These are phyloP conservation scores for Pyrenochaeta sp. DNA, from an alignment of 2,329 filamentous ascomycete genomes.

Conservation along the genomic window DNA sequence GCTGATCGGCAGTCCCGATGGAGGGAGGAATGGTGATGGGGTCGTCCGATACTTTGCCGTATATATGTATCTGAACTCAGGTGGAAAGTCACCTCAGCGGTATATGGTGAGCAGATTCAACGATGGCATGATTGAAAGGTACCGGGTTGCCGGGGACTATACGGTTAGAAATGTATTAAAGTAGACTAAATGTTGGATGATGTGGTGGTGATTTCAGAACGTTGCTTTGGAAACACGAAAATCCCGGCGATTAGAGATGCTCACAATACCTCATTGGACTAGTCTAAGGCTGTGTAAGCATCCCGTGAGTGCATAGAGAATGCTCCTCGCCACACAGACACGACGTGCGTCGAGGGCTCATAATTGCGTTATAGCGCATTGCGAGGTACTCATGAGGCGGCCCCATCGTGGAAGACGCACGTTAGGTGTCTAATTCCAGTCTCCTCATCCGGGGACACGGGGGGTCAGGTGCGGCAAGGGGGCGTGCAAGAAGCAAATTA, in stretches of 20 bases:
- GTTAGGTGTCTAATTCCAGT: conserved; percentile 3
- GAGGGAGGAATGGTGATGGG: no score
- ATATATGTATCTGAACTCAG: no score
- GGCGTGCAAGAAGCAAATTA: conserved; percentile 4
- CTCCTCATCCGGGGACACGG: not conserved
- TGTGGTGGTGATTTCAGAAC: not conserved
- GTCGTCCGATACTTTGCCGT: no score
- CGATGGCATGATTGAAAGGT: no score
- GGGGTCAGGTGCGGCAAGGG: conserved; percentile 19
- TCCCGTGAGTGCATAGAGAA: conserved; percentile 12
- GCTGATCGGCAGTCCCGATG: no score
- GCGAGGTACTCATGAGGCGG: conserved; percentile 18
- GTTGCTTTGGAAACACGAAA: no score
- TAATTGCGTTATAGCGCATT: conserved; percentile 10
- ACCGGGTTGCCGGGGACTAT: no score
- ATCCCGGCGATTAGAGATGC: not conserved
- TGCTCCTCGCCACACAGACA: conserved; percentile 31
- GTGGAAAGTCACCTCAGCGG: no score
- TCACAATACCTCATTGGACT: conserved; percentile 17
- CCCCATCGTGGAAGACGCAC: not conserved
- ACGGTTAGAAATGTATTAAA: no score
- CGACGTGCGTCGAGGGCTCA: conserved; percentile 37
- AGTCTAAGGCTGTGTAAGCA: conserved; percentile 24
- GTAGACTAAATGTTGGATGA: not conserved
- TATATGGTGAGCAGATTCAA: no score